A percentile compares a stretch with the other conserved stretches of the same genome.
These are phyloP conservation scores for Dioscorea dumetorum DNA, from an alignment of 106 monocot genomes.

Conservation along the genomic window DNA sequence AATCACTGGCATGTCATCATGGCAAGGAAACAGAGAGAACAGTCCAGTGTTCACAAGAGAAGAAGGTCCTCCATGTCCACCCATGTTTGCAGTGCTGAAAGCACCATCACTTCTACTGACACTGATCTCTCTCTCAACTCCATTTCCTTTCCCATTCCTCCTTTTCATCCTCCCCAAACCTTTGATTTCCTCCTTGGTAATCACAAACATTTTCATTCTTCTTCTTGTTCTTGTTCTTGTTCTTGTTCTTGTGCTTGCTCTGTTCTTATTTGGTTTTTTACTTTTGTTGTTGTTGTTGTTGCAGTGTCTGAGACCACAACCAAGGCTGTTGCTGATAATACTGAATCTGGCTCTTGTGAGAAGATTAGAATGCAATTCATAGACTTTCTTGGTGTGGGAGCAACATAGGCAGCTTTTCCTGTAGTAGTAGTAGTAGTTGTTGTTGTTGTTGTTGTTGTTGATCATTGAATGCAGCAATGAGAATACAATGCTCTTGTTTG, in stretches of 20 bases:
- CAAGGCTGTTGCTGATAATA: conserved; percentile 9
- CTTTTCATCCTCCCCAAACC: neutral
- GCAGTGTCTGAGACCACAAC: neutral
- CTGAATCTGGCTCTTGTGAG: conserved; percentile 15
- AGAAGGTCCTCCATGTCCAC: conserved; percentile 12
- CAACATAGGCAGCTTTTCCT: conserved; percentile 1
- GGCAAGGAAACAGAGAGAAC: conserved; percentile 64
- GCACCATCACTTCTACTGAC: conserved; percentile 26
- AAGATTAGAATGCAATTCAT: conserved; percentile 39
- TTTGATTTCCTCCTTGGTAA: conserved; percentile 14
- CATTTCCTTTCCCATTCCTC: neutral
- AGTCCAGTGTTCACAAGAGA: conserved; percentile 32
- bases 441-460: neutral
- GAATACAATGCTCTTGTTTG: neutral
- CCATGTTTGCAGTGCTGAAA: conserved; percentile 38
- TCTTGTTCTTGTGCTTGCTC: neutral
- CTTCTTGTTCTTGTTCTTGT: neutral
- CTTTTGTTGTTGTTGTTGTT: neutral
- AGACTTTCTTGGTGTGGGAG: conserved; percentile 78
- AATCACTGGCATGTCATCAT: conserved; percentile 88
- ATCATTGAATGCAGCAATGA: neutral
- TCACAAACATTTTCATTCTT: neutral
- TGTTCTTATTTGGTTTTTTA: neutral
- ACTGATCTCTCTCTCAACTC: conserved; percentile 1
- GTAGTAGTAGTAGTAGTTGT: too few species aligned